These are phyloP conservation scores for Komagataella kurtzmanii DNA, from an alignment of 805 yeast genomes.

Conservation along the genomic window DNA sequence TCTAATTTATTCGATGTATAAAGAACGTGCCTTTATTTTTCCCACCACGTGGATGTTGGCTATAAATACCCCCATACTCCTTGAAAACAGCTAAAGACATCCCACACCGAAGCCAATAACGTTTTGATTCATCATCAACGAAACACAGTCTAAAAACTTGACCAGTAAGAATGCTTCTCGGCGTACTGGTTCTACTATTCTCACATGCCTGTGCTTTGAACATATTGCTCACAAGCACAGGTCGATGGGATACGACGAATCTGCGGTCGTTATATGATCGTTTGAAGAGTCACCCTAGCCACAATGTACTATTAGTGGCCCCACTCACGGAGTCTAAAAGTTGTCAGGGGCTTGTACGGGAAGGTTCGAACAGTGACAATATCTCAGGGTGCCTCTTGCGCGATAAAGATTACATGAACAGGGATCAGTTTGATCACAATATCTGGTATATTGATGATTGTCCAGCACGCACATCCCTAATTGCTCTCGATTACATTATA, in stretches of 20 bases:
- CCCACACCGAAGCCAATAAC: no score
- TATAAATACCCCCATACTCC: no score
- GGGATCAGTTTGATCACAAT: constrained; percentile 8
- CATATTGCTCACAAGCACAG: constrained; percentile 9
- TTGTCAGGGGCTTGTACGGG: not conserved
- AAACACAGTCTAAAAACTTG: no score
- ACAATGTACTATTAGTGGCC: constrained; percentile 10
- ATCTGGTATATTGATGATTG: constrained; percentile 36
- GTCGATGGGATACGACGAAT: constrained; percentile 11
- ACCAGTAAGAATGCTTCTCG: not conserved
- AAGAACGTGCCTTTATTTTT: no score
- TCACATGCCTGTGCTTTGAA: constrained; percentile 4
- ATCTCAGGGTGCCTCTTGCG: constrained; percentile 1
- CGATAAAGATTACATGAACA: constrained; percentile 3
- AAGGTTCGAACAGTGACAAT: constrained; percentile 1
- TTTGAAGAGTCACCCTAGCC: constrained; percentile 2
- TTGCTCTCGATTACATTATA: constrained; percentile 26
- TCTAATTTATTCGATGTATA: no score
- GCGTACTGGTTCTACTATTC: not conserved
- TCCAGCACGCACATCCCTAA: constrained; percentile 27
- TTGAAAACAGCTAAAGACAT: no score
- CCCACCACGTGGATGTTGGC: no score
- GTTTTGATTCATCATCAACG: no score
- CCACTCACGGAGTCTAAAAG: constrained; percentile 7
- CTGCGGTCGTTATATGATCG: constrained; percentile 9